Evolutionary conservation across 306 rosid species (phyloP), one percentile per base, ranked within the genome.

Genomic region (Casuarina equisetifolia): DNA sequence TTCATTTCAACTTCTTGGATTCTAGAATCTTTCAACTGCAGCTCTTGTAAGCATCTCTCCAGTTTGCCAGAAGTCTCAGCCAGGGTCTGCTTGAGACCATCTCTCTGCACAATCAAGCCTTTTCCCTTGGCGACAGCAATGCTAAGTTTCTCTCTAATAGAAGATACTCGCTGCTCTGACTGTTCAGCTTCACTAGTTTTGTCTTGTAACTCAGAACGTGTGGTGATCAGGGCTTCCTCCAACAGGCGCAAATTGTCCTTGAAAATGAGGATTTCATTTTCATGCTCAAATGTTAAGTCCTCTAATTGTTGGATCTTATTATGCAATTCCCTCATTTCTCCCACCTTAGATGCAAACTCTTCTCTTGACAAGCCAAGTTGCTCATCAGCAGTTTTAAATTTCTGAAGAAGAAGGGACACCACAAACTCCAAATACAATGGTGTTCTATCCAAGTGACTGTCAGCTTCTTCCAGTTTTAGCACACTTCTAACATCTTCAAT

Each of bases 71-170:
- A 91, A 73, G 86, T 88, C 86, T 95, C 97, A 7, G 89, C 82
- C 78, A 95, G 83, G 46, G 92, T 86, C 77, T 92, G 96, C 85
- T 90, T 92, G 73, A 90, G 96, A 83, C 90, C 83, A 82, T 95
- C 99, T 42, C 99, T 89, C 85, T 92, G 97, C 68, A 95, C 97
- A 63, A 95, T 81, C 89, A 96, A 86, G 71, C 97, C 97, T 84
- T 96, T 96, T 43, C 99, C 99, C 88, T 92, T 96, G 80, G 97
- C 78, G 79, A 92, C 99, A 80, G 99, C 99, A 77, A 96, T 92
- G 86, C 97, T 71, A 76, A 96, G 98, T 87, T 92, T 96, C 86
- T 92, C 98, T 76, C 98, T 85, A 40, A 89, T 70, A 62, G 99
- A 90, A 76, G 91, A 87, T 70, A 89, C 91, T 69, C 97, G 91